phyloP scores from a whole-genome alignment of 1,139 yeast species.

The Chernovozyma sophiae-reginae region DNA sequence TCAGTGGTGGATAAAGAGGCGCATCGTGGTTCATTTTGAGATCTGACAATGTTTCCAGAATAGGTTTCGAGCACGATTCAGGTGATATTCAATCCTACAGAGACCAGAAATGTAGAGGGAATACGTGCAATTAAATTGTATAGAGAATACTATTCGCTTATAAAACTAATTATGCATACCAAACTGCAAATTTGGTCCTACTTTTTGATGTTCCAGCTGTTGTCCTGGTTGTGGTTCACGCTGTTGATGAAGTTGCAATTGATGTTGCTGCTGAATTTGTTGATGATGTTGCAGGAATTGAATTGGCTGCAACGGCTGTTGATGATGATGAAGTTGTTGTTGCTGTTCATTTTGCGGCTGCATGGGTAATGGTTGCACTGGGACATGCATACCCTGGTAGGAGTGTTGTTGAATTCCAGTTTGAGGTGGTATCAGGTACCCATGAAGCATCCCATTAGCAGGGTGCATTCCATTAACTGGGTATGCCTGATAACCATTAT shows the following conservation, averaged over 20 bases:
- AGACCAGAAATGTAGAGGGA: no score
- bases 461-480: not conserved
- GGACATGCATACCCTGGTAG: not conserved
- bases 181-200: no score
- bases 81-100: no score
- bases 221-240: constrained; percentile 3
- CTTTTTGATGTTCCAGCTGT: constrained; percentile 2
- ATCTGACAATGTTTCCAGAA: no score
- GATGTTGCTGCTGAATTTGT: not conserved
- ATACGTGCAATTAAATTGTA: no score
- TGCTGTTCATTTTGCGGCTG: constrained; percentile 1
- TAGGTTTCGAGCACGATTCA: no score
- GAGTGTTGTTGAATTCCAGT: not conserved
- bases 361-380: not conserved
- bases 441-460: not conserved
- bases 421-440: not conserved
- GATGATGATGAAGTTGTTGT: not conserved
- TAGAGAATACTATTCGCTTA: no score
- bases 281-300: constrained; percentile 3
- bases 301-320: constrained; percentile 3
- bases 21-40: no score
- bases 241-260: constrained; percentile 1
- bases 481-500: not conserved
- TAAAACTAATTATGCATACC: no score
- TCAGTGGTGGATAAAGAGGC: no score